Base-by-base conservation (phyloP, 495 filamentous ascomycete species). In the Neurospora sp. region DNA sequence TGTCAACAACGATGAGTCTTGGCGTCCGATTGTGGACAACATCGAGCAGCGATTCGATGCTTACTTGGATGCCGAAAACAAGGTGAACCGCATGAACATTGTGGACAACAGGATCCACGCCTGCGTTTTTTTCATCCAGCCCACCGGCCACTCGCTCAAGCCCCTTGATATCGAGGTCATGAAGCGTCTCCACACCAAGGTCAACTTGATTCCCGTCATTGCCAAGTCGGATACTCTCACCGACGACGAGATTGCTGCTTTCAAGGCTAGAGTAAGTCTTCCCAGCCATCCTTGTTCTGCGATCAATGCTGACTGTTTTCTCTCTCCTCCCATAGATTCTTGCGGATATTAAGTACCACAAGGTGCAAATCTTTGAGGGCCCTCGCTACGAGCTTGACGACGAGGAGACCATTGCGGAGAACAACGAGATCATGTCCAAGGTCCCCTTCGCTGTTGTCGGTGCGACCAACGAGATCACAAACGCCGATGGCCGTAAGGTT, bases 381-480 rank as follows among this genome's bases (percentile, higher is more conserved):
- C 96, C 96, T 72, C 93, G 94, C 72, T 99, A 99, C 82, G 96
- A 99, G 84, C 91, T 99, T 71, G 96, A 99, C 81, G 96, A 99
- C 76, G 96, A 99, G 82, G 96, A 99, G 87, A 98, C 96, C 39
- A 98, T 99, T 83, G 96, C 96, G 9, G 96, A 99, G 87, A 99
- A 99, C 89, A 94, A 95, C 84, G 96, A 99, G 87, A 99, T 99
- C 83, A 94, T 99, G 94, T 97, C 96, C 77, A 99, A 99, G 87
- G 95, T 99, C 44, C 96, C 96, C 23, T 99, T 99, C 80, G 96
- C 96, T 66, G 94, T 99, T 74, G 96, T 99, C 74, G 96, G 96
- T 86, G 94, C 95, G 78, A 98, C 97, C 83, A 88, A 90, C 75
- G 96, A 98, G 84, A 93, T 99, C 76, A 91, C 89, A 72, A 94